Base-by-base conservation (phyloP, 371 early-diverging fungal species). In the Mortierella sp. region DNA sequence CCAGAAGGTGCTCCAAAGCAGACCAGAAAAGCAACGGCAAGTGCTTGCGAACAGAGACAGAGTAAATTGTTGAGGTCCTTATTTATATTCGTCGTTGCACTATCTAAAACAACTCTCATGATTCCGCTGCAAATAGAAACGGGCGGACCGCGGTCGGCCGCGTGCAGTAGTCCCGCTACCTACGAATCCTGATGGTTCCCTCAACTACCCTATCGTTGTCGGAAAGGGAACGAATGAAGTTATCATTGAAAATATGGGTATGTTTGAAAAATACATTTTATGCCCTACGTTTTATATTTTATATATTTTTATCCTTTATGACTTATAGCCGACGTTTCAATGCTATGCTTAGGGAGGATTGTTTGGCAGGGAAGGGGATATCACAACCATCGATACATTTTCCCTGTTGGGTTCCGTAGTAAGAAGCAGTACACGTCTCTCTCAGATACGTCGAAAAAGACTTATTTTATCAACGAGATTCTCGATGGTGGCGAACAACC, bases 191-290 rank as follows among this genome's bases (percentile, higher is more conserved):
- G 77, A 85, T 40, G 88, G 89, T 52, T 64, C 83, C 4, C 53
- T 89, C 22, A 76, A 81, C 19, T 84, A 88, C 33, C 91, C 91
- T 1, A 86, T 88, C 32, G 83, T 85, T 5, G 82, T 91, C 36
- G 89, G 89, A n/a, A 83, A 76, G 59, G 91, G 90, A 52, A 83
- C 83, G 16, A 88, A 91, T 67, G 87, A 86, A 67, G 87, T 91
- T 32, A 86, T 84, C 24, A 86, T 90, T 55, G 87, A 86, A 32
- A 76, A 76, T 48, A 83, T 91, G 67, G 86, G 85, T 84, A 74
- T 60, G 69, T 33, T 28, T 28, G 28, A 28, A 28, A 28, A 28
- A 28, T 28, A 28, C 28, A 28, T 28, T 28, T 28, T 28, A 28
- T 28, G 28, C 28, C 28, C 28, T 28, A 28, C 28, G 28, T 28